Percentiles rank a stretch among this genome's conserved stretches.
Conservation (phyloP, 768 basidiomycete genomes). For the Amanita polypyramis region DNA sequence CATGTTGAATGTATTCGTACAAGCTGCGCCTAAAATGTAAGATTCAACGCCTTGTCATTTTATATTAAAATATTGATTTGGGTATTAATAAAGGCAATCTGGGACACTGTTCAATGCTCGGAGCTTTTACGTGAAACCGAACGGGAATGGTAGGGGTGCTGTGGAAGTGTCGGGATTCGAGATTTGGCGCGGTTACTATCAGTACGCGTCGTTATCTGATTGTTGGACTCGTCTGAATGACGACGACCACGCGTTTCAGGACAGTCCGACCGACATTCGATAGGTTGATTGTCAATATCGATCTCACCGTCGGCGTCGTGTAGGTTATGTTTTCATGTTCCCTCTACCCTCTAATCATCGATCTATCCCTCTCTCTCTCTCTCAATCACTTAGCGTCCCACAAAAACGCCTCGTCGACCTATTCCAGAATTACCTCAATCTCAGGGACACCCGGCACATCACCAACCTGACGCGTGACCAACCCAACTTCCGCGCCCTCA, state of each 20-base stretch:
- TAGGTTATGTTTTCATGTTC: too few relatives aligned
- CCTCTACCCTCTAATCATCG: too few relatives aligned
- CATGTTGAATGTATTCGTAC: constrained; percentile 7
- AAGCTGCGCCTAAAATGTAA: constrained; percentile 3
- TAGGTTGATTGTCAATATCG: background rate
- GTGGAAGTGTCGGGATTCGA: background rate
- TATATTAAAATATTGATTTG: background rate
- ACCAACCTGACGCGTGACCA: background rate
- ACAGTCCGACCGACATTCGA: constrained; percentile 6
- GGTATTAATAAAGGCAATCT: background rate
- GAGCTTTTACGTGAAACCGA: constrained; percentile 2
- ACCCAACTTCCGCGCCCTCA: background rate
- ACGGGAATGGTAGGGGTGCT: background rate
- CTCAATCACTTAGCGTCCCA: background rate
- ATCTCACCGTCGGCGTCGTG: constrained; percentile 1
- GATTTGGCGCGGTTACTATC: constrained; percentile 5
- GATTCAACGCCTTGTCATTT: background rate
- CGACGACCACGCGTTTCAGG: background rate
- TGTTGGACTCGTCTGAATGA: too few relatives aligned
- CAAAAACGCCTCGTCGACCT: background rate
- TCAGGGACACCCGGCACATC: background rate
- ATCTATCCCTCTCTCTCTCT: background rate
- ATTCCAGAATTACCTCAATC: background rate
- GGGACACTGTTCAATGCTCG: constrained; percentile 2
- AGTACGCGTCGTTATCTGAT: background rate